Evolutionary conservation across 2,329 filamentous ascomycete species (phyloP).

Genomic region (Phaeoacremonium minimum): DNA sequence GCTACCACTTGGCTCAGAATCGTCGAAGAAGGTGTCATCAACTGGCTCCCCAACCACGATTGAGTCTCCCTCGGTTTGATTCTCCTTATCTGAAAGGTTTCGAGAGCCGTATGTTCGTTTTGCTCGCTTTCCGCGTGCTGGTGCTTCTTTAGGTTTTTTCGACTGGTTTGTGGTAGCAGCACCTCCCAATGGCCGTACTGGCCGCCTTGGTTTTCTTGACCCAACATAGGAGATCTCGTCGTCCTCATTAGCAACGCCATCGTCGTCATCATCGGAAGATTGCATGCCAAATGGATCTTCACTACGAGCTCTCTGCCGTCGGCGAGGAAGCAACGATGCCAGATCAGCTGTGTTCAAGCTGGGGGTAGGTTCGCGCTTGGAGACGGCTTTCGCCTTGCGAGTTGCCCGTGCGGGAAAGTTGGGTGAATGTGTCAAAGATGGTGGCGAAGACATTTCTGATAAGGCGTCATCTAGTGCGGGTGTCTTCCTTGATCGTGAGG

Average conservation of each 20-base stretch:
- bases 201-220: slow-evolving; percentile 18
- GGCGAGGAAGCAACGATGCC: slow-evolving; percentile 48
- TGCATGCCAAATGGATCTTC: slow-evolving; percentile 34
- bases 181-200: slow-evolving; percentile 1
- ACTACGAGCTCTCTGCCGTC: slow-evolving; percentile 31
- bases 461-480: slow-evolving; percentile 32
- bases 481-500: slow-evolving; percentile 24
- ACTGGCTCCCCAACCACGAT: slow-evolving; percentile 21
- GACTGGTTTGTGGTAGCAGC: slow-evolving; percentile 4
- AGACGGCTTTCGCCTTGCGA: slow-evolving; percentile 13
- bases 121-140: slow-evolving; percentile 8
- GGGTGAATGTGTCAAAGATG: slow-evolving; percentile 63
- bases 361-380: slow-evolving; percentile 26
- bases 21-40: slow-evolving; percentile 38
- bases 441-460: slow-evolving; percentile 59
- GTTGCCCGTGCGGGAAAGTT: slow-evolving; percentile 36
- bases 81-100: slow-evolving; percentile 55
- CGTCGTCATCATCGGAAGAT: slow-evolving; percentile 41
- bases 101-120: slow-evolving; percentile 45
- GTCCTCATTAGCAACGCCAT: slow-evolving; percentile 45
- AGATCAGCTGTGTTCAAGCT: slow-evolving; percentile 52
- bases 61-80: slow-evolving; percentile 33
- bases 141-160: slow-evolving; percentile 1
- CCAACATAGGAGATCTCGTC: slow-evolving; percentile 50
- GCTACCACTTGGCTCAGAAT: too few species aligned